phyloP scores from a whole-genome alignment of 495 filamentous ascomycete species.

The Talaromyces proteolyticus region DNA sequence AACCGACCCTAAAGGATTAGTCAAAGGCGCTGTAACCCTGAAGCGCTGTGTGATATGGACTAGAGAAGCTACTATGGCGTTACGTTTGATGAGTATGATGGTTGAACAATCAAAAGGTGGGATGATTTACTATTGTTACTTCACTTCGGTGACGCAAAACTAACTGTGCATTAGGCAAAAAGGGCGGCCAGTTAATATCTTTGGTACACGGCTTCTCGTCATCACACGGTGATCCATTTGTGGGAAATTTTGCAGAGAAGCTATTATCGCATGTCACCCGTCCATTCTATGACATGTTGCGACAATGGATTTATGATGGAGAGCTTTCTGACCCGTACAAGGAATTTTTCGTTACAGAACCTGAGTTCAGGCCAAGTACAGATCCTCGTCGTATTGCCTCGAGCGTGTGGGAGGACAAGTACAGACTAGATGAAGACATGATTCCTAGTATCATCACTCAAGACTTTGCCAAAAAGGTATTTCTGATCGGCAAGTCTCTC shows the following conservation, averaged over 20 bases:
- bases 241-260: constrained; percentile 89
- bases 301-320: constrained; percentile 97
- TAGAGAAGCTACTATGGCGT: constrained; percentile 90
- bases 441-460: constrained; percentile 87
- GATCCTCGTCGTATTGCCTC: constrained; percentile 64
- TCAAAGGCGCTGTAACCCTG: constrained; percentile 88
- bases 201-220: constrained; percentile 90
- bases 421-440: constrained; percentile 78
- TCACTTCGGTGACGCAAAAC: constrained; percentile 14
- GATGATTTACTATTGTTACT: constrained; percentile 8
- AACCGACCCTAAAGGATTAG: constrained; percentile 55
- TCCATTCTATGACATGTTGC: constrained; percentile 94
- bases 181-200: constrained; percentile 89
- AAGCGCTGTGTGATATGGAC: constrained; percentile 98
- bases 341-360: constrained; percentile 93
- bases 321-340: constrained; percentile 93
- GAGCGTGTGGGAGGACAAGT: constrained; percentile 98
- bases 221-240: constrained; percentile 92
- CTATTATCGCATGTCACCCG: constrained; percentile 86
- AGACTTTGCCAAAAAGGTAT: constrained; percentile 92
- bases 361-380: constrained; percentile 39
- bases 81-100: constrained; percentile 90
- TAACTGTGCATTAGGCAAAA: constrained; percentile 49
- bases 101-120: constrained; percentile 81
- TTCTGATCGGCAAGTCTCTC: constrained; percentile 92